A percentile compares a stretch with the other conserved stretches of the same genome.
These are phyloP conservation scores for Ophiostoma triangulosporum DNA, from an alignment of 2,329 filamentous ascomycete species.

Conservation along the genomic window DNA sequence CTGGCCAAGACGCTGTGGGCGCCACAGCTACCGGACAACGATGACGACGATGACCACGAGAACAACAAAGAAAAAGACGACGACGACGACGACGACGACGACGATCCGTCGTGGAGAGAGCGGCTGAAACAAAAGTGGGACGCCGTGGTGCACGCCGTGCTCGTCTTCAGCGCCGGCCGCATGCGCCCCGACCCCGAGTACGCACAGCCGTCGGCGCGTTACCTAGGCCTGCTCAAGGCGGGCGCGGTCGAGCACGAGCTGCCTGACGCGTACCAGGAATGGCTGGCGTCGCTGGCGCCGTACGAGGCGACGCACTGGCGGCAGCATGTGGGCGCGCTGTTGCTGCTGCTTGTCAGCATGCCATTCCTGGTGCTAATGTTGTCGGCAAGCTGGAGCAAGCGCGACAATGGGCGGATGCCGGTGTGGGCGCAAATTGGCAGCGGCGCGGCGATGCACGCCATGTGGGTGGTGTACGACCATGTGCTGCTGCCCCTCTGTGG, in stretches of 20 bases:
- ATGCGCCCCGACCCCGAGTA: conserved; percentile 54
- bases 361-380: conserved; percentile 37
- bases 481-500: conserved; percentile 54
- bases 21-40: conserved; percentile 33
- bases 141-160: conserved; percentile 16
- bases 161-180: conserved; percentile 30
- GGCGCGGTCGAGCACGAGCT: conserved; percentile 72
- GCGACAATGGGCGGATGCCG: conserved; percentile 33
- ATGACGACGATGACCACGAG: conserved; percentile 11
- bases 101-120: neutral
- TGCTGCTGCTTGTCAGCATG: conserved; percentile 45
- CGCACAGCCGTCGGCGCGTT: conserved; percentile 71
- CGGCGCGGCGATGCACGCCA: conserved; percentile 35
- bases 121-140: conserved; percentile 20
- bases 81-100: conserved; percentile 7
- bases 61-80: conserved; percentile 11
- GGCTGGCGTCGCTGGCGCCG: conserved; percentile 53
- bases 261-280: conserved; percentile 62
- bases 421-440: conserved; percentile 46
- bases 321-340: conserved; percentile 49
- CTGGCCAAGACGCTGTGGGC: conserved; percentile 76
- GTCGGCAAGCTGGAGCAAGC: neutral
- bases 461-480: conserved; percentile 33
- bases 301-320: conserved; percentile 55
- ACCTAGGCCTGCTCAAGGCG: conserved; percentile 64